Evolutionary conservation across 2,329 filamentous ascomycete species (phyloP).

Genomic region (Decorospora gaudefroyi): DNA sequence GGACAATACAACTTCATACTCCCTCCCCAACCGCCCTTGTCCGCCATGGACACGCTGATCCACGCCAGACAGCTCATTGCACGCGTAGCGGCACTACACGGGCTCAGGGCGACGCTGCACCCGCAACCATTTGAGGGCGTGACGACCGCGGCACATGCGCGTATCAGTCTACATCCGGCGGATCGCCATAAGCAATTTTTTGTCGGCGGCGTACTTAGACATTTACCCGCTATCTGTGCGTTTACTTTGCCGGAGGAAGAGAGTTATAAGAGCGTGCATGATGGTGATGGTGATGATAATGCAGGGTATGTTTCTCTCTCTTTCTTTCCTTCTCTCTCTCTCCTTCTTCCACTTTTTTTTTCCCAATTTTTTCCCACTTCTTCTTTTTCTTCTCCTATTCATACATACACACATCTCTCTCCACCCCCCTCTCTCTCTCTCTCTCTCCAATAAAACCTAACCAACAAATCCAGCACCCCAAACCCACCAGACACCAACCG

Average conservation of each 20-base stretch:
- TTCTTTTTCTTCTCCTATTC: too few species aligned
- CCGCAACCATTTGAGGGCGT: conserved; percentile 67
- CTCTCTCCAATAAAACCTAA: too few species aligned
- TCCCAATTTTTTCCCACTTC: too few species aligned
- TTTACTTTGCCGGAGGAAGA: conserved; percentile 68
- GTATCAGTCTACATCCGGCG: conserved; percentile 66
- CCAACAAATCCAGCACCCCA: too few species aligned
- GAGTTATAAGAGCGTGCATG: conserved; percentile 71
- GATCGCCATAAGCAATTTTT: conserved; percentile 66
- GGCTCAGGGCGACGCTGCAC: conserved; percentile 71
- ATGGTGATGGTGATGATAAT: too few species aligned
- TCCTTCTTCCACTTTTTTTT: too few species aligned
- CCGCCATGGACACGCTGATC: conserved; percentile 72
- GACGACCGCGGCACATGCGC: conserved; percentile 70
- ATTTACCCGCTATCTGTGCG: conserved; percentile 68
- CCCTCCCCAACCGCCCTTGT: conserved; percentile 63
- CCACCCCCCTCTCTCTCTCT: too few species aligned
- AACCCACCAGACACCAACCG: conserved; percentile 76
- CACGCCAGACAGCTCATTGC: conserved; percentile 72
- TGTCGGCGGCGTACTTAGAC: conserved; percentile 68
- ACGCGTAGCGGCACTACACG: conserved; percentile 64
- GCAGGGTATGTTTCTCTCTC: too few species aligned
- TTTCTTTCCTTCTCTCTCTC: too few species aligned
- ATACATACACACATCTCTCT: too few species aligned
- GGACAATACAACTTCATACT: conserved; percentile 81